A percentile compares a stretch with the other conserved stretches of the same genome.
Evolutionary conservation across 192 early-diverging fungal species (phyloP).

Genomic region (Podila epigama): DNA sequence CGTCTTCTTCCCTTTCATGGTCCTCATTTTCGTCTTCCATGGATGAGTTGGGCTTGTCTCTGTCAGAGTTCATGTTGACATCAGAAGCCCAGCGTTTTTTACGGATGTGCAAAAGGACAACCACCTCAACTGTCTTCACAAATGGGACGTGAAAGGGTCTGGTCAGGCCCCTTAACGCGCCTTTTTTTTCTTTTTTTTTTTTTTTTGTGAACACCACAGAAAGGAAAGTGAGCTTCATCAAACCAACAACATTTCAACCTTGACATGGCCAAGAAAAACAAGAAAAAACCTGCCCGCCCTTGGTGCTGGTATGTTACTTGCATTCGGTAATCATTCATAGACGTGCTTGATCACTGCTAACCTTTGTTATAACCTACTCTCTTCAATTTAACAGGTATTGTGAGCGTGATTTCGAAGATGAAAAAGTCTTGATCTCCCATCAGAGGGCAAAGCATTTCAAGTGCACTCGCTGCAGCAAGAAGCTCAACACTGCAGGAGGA

Average conservation of each 20-base stretch:
- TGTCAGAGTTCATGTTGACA: not conserved
- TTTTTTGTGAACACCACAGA: too few relatives aligned
- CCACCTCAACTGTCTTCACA: too few relatives aligned
- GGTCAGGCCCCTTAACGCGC: too few relatives aligned
- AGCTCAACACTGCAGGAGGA: constrained; percentile 88
- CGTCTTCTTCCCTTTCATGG: not conserved
- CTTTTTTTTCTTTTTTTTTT: too few relatives aligned
- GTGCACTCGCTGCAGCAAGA: constrained; percentile 84
- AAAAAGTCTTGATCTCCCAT: constrained; percentile 91
- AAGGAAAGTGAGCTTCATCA: too few relatives aligned
- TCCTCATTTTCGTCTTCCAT: constrained; percentile 1
- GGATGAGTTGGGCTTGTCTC: too few relatives aligned
- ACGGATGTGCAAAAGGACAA: not conserved
- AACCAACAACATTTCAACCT: not conserved
- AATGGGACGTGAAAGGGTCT: too few relatives aligned
- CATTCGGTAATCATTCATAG: too few relatives aligned
- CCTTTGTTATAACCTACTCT: not conserved
- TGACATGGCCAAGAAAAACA: constrained; percentile 74
- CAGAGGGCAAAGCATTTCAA: constrained; percentile 96
- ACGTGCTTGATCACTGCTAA: not conserved
- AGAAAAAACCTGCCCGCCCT: constrained; percentile 66
- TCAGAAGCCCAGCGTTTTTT: not conserved
- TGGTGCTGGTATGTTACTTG: constrained; percentile 76
- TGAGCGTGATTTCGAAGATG: constrained; percentile 94
- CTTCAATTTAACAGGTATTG: constrained; percentile 76